These are phyloP conservation scores for Pseudognaphalium luteoalbum DNA, from an alignment of 129 eudicot genomes.

Conservation along the genomic window DNA sequence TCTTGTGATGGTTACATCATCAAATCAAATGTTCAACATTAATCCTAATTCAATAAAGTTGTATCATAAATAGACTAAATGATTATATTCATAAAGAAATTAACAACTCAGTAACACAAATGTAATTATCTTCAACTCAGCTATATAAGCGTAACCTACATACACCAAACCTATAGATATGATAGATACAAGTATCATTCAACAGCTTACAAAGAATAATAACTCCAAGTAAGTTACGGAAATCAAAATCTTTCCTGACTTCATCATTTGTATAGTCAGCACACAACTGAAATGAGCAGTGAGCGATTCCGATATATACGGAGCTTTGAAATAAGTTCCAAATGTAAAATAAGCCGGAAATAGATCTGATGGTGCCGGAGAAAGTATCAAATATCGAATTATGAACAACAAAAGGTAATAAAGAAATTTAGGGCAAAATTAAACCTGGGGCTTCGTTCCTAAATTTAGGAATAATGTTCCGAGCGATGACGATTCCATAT, in stretches of 20 bases:
- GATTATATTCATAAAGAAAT: not conserved
- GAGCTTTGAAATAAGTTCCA: constrained; percentile 1
- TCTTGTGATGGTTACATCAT: too few relatives aligned
- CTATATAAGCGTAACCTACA: not conserved
- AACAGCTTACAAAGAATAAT: not conserved
- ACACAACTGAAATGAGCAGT: constrained; percentile 9
- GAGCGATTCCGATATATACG: not conserved
- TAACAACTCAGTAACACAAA: constrained; percentile 12
- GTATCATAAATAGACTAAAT: constrained; percentile 10
- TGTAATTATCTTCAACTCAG: not conserved
- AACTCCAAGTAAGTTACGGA: not conserved
- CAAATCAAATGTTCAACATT: not conserved
- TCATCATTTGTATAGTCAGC: constrained; percentile 23
- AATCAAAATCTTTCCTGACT: constrained; percentile 32
- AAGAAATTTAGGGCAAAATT: too few relatives aligned
- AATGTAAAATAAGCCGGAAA: constrained; percentile 15
- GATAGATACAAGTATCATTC: not conserved
- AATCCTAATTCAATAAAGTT: not conserved
- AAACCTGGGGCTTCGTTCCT: too few relatives aligned
- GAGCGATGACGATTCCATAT: too few relatives aligned
- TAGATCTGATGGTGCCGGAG: constrained; percentile 23
- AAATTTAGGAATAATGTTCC: too few relatives aligned
- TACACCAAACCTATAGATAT: not conserved
- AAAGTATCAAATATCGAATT: constrained; percentile 15
- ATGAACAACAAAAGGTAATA: too few relatives aligned